Percentiles rank a stretch among this genome's conserved stretches.
Conservation (phyloP, 495 filamentous ascomycete genomes). For the Tuber brumale region DNA sequence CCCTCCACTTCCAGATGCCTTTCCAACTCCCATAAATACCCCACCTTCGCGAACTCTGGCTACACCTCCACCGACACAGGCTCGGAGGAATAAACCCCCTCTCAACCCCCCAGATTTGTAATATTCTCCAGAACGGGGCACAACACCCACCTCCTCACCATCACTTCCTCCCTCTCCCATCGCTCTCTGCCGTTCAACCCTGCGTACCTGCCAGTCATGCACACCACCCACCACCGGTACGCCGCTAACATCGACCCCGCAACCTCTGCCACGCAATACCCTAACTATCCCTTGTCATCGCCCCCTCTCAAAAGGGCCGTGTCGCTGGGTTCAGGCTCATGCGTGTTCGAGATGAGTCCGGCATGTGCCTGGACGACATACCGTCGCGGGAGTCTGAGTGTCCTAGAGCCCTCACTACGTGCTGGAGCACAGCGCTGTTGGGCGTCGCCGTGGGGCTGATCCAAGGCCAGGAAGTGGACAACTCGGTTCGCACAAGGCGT, state of each 20-base stretch:
- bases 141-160: conserved; percentile 55
- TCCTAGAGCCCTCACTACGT: neutral
- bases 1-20: conserved; percentile 7
- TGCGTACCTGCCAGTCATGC: conserved; percentile 44
- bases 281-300: conserved; percentile 67
- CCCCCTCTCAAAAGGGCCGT: too few species aligned
- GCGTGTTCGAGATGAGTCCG: conserved; percentile 42
- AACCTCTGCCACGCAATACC: conserved; percentile 71
- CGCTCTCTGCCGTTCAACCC: conserved; percentile 48
- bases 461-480: conserved; percentile 51
- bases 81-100: conserved; percentile 10
- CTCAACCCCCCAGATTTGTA: too few species aligned
- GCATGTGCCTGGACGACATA: conserved; percentile 37
- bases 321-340: conserved; percentile 70
- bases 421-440: conserved; percentile 44
- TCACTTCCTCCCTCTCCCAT: conserved; percentile 48
- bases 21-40: conserved; percentile 10
- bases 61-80: conserved; percentile 7
- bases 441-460: conserved; percentile 57
- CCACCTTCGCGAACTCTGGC: conserved; percentile 4
- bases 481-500: conserved; percentile 4
- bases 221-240: conserved; percentile 43
- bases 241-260: conserved; percentile 53
- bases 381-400: conserved; percentile 27
- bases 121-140: too few species aligned